Conservation (phyloP, 2,329 filamentous ascomycete species). For the Fusarium sp. region DNA sequence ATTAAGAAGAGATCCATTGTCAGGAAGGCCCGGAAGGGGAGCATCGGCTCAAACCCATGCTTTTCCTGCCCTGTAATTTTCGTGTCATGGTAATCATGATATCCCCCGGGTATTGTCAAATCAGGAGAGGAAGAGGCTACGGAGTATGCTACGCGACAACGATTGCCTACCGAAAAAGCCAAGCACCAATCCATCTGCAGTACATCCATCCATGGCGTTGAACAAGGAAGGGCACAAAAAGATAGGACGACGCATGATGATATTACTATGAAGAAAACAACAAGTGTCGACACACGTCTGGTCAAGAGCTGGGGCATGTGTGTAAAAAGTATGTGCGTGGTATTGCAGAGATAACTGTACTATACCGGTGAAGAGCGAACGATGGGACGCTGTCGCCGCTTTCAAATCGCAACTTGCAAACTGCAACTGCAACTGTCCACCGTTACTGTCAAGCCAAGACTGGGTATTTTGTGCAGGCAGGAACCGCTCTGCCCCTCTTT, state of each 20-base stretch:
- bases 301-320: not conserved
- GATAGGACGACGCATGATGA: conserved; percentile 21
- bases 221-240: conserved; percentile 6
- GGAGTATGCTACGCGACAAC: conserved; percentile 1
- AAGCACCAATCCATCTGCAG: conserved; percentile 7
- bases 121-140: conserved; percentile 14
- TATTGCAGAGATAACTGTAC: conserved; percentile 17
- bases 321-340: conserved; percentile 21
- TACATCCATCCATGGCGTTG: not conserved
- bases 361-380: conserved; percentile 16
- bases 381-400: conserved; percentile 20
- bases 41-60: conserved; percentile 19
- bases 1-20: conserved; percentile 8
- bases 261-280: conserved; percentile 23
- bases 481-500: conserved; percentile 15
- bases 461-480: not conserved
- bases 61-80: conserved; percentile 3
- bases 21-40: not conserved
- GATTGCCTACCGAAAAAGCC: conserved; percentile 3
- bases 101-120: conserved; percentile 26
- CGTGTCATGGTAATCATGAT: conserved; percentile 15
- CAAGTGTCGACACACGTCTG: not conserved
- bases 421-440: not conserved
- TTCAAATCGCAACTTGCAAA: conserved; percentile 18
- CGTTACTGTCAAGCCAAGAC: not conserved